These are phyloP conservation scores for Dryas octopetala DNA, from an alignment of 306 rosid genomes.

Conservation along the genomic window DNA sequence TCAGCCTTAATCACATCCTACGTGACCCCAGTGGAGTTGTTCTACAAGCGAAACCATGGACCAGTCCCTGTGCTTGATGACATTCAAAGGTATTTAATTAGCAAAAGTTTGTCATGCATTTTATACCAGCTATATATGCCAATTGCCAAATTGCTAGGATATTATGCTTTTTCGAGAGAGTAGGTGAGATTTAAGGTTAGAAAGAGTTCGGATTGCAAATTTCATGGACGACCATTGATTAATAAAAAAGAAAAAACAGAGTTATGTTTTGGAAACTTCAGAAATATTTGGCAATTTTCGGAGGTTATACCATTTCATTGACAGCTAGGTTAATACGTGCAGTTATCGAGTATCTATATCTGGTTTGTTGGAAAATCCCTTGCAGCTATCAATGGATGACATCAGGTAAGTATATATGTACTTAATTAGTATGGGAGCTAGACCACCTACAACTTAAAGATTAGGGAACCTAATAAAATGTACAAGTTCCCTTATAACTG, in stretches of 20 bases:
- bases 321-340: not conserved
- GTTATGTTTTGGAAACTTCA: too few species aligned
- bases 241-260: too few species aligned
- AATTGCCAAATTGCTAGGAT: not conserved
- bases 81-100: constrained; percentile 41
- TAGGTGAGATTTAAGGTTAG: too few species aligned
- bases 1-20: constrained; percentile 57
- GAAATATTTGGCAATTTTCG: not conserved
- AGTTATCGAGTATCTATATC: constrained; percentile 11
- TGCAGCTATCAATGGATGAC: constrained; percentile 9
- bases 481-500: constrained; percentile 3
- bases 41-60: constrained; percentile 88
- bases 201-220: too few species aligned
- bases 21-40: constrained; percentile 70
- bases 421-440: too few species aligned
- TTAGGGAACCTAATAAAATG: not conserved
- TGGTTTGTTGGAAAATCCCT: not conserved
- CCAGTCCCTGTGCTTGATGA: constrained; percentile 70
- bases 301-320: constrained; percentile 48
- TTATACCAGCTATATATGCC: not conserved
- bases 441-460: too few species aligned
- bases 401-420: not conserved
- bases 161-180: too few species aligned
- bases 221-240: too few species aligned
- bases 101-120: not conserved